These are phyloP conservation scores for Lentinula guzmanii DNA, from an alignment of 768 basidiomycete species.

Conservation along the genomic window DNA sequence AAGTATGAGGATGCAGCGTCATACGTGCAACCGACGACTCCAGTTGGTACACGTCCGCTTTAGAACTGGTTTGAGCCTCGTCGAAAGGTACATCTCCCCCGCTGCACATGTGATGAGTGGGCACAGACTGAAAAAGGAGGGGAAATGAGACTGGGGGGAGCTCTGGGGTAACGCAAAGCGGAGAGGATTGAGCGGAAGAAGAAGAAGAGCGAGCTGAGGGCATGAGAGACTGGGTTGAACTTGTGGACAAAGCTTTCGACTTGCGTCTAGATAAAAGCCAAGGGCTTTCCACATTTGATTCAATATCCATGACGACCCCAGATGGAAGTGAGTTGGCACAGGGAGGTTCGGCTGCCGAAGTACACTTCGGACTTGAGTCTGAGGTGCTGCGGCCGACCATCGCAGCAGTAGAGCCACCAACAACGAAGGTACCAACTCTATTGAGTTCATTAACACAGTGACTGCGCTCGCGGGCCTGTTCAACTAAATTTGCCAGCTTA, in stretches of 20 bases:
- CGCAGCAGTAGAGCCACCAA: not conserved
- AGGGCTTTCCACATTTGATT: not conserved
- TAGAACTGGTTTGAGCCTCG: not conserved
- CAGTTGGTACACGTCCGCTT: not conserved
- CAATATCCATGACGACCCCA: not conserved
- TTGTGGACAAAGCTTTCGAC: not conserved
- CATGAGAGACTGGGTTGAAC: not conserved
- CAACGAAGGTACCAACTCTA: not conserved
- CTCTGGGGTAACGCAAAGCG: not conserved
- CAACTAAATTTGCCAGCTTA: not conserved
- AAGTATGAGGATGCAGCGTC: not conserved
- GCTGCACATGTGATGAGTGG: not conserved
- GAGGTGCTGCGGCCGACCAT: not conserved
- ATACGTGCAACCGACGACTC: not conserved
- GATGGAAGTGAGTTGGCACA: not conserved
- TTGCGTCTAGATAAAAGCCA: not conserved
- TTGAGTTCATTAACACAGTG: not conserved
- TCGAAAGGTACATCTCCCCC: not conserved
- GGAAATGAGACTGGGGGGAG: not conserved
- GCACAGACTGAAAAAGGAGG: not conserved
- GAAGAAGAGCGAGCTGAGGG: not conserved
- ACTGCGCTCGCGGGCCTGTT: not conserved
- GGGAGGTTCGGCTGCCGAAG: not conserved
- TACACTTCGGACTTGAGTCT: not conserved
- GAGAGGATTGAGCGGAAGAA: constrained; percentile 2